Conservation (phyloP, 2,329 filamentous ascomycete species). For the Trichoderma sp. region DNA sequence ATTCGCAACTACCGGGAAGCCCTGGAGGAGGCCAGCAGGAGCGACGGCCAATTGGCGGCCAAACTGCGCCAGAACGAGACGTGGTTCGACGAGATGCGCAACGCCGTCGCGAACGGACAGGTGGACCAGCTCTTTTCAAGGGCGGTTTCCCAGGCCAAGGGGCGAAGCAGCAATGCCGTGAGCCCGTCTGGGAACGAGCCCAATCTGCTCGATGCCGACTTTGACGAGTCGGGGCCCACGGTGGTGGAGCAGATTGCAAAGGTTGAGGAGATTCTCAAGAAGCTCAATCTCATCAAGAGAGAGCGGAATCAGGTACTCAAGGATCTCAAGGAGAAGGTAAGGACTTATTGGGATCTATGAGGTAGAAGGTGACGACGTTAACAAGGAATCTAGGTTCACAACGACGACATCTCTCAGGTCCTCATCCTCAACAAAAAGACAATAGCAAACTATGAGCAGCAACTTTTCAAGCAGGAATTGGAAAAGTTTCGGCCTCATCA, state of each 20-base stretch:
- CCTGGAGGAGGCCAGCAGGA: slow-evolving; percentile 83
- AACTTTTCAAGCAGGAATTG: slow-evolving; percentile 93
- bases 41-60: slow-evolving; percentile 78
- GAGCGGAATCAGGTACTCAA: slow-evolving; percentile 91
- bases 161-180: slow-evolving; percentile 61
- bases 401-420: slow-evolving; percentile 96
- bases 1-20: slow-evolving; percentile 86
- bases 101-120: slow-evolving; percentile 82
- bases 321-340: slow-evolving; percentile 94
- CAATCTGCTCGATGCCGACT: slow-evolving; percentile 88
- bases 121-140: slow-evolving; percentile 86
- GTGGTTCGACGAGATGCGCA: slow-evolving; percentile 94
- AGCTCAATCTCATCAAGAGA: slow-evolving; percentile 86
- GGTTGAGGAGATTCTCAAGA: slow-evolving; percentile 89
- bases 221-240: slow-evolving; percentile 75
- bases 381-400: slow-evolving; percentile 68
- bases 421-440: slow-evolving; percentile 98
- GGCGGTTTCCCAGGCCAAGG: slow-evolving; percentile 77
- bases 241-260: slow-evolving; percentile 86
- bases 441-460: slow-evolving; percentile 85
- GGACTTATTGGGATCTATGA: not conserved
- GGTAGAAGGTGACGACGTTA: slow-evolving; percentile 19
- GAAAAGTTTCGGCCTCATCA: slow-evolving; percentile 96
- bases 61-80: slow-evolving; percentile 84
- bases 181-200: slow-evolving; percentile 68